Conservation (phyloP, 176 grass and related monocot species). For the Oryza rufipogon region DNA sequence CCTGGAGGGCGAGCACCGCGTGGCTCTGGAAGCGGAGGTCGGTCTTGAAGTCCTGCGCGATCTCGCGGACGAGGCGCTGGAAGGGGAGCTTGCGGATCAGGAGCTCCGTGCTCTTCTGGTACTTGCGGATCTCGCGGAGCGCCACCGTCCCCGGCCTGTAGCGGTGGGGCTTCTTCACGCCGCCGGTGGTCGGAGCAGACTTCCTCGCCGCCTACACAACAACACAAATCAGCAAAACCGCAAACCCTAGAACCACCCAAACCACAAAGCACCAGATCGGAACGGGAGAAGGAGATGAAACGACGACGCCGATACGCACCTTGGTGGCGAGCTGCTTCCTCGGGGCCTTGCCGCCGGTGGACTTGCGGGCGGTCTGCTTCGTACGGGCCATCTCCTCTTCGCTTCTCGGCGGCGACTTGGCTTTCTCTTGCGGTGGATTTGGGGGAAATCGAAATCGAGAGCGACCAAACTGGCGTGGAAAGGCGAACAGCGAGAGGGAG, state of each 20-base stretch:
- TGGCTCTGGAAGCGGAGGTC: slow-evolving; percentile 88
- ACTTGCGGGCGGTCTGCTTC: slow-evolving; percentile 95
- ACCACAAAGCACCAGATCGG: not conserved
- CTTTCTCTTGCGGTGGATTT: not conserved
- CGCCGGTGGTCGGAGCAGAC: slow-evolving; percentile 80
- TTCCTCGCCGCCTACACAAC: slow-evolving; percentile 70
- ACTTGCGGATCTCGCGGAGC: slow-evolving; percentile 90
- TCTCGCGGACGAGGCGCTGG: slow-evolving; percentile 89
- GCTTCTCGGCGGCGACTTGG: not conserved
- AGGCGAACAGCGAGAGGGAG: fast-evolving
- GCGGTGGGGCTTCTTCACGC: slow-evolving; percentile 94
- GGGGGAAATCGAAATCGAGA: not conserved
- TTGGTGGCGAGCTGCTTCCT: slow-evolving; percentile 98
- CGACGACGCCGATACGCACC: not conserved
- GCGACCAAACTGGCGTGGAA: not conserved
- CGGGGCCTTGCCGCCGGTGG: slow-evolving; percentile 86
- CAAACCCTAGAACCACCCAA: not conserved
- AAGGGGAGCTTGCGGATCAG: slow-evolving; percentile 92
- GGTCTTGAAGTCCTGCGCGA: slow-evolving; percentile 97
- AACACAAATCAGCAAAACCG: not conserved
- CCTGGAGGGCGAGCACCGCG: slow-evolving; percentile 80
- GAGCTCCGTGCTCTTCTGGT: slow-evolving; percentile 98
- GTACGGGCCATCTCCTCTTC: slow-evolving; percentile 67
- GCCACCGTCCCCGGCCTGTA: slow-evolving; percentile 81
- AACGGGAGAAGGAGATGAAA: no score